Evolutionary conservation across 768 basidiomycete genomes (phyloP), one percentile per base, ranked within the genome.

Genomic region (Strobilomyces dryophilus): DNA sequence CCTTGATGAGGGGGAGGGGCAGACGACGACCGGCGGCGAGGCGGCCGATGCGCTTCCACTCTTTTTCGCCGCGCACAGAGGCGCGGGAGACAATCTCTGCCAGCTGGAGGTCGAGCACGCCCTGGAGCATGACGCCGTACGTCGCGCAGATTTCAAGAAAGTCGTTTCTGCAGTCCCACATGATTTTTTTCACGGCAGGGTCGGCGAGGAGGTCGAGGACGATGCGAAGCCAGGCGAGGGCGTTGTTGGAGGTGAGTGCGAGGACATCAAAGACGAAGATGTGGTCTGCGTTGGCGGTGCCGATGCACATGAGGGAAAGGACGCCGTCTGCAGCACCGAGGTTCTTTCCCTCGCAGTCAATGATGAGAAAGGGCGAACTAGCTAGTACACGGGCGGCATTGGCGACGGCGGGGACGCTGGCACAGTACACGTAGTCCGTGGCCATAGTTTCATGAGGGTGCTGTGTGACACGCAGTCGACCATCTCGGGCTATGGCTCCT

Each of bases 141-240:
- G 55, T 45, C 17, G 63, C 47, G 9, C 27, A 56, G 4, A 77
- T 61, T 53, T 76, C 75, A 32, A 69, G 59, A 58, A 61, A 73
- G 58, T 76, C 76, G 60, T 69, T 70, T 2, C 75, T 66, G 11
- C 74, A 74, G 55, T 77, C 76, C 69, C 72, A 77, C 55, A 74
- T 70, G 54, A 77, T 56, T 58, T 76, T 77, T 29, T 64, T 61
- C 34, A 74, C 55, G 2, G 43, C 31, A 12, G 62, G 58, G 35
- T 68, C 60, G 21, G 54, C 57, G 45, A 77, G 66, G 14, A 74
- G 53, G 17, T 54, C 46, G 8, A 67, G 50, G 14, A 76, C 53
- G 17, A 52, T 53, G 2, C 59, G 52, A 18, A 74, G 58, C 45
- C 57, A 56, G 0, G 59, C 29, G 45, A 59, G 40, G n/a, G 58